Evolutionary conservation across 164 flowering plant species (phyloP), one percentile per base, ranked within the genome.

Genomic region (Vitis cinerea): DNA sequence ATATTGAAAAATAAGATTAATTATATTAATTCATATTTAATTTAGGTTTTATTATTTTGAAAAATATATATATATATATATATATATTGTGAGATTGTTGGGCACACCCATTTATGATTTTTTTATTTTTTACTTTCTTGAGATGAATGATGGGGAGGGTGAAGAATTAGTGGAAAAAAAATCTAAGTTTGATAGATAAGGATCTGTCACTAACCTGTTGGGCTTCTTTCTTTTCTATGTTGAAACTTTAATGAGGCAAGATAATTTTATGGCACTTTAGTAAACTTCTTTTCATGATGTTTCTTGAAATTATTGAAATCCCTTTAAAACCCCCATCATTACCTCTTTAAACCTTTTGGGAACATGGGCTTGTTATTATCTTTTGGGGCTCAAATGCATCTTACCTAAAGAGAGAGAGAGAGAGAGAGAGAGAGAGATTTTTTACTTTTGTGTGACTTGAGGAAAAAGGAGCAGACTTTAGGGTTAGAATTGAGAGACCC

Each of bases 291-390:
- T 66, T 71, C 52, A 82, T 82, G 77, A 80, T 82, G 78, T 66
- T 68, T 64, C 59, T 75, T 71, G 80, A 78, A 75, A 82, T 80
- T 67, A 75, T 77, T 78, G 78, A 60, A 37, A 29, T 51, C 67
- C 66, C 71, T 66, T 77, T 75, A 61, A 69, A 72, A 55, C 12
- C 4, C 79, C 67, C 80, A 74, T 75, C 64, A 75, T 74, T 57
- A 30, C 68, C 55, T 64, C 55, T 71, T 74, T 63, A 17, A 67
- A 44, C 65, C 62, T 74, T 82, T 77, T 69, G 74, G 78, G 82
- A 74, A 71, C 82, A 76, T 72, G 80, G 81, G 66, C 65, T 78
- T 72, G 65, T 66, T 62, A 71, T 72, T 72, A 77, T 72, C 80
- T 76, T 83, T 83, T 80, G 59, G 48, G 57, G 37, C 73, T 53